Evolutionary conservation across 2,329 filamentous ascomycete genomes (phyloP), one percentile per base, ranked within the genome.

Genomic region (Apiospora pterosperma): DNA sequence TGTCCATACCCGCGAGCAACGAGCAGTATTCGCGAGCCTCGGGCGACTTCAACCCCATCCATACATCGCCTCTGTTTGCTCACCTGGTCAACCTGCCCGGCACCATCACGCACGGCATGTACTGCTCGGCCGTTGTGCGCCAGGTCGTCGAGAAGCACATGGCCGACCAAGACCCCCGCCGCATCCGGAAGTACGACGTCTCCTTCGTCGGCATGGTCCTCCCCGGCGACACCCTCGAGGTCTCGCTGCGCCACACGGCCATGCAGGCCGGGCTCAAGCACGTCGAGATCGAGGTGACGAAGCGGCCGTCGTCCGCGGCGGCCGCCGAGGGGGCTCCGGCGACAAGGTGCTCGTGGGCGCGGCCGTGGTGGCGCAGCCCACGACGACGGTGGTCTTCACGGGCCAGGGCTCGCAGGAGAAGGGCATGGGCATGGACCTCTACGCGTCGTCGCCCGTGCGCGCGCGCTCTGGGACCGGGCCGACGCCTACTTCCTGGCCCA

Each of bases 371-470:
- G 75, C 75, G 61, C 76, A 74, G 39, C 67, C 67, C 4, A 63
- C 63, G 3, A 77, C 78, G 3, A 74, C 76, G 1, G 77, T 76
- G 59, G 52, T 80, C 14, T 81, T 81, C 63, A 78, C 76, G 8
- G 79, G 79, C 1, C 79, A 81, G 64, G 79, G 79, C 6, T 76
- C 73, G 41, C 78, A 80, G 65, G 71, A 73, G 58, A 65, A 71
- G 19, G 71, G 69, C 11, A 81, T 81, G 79, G 79, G 79, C 1
- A 80, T 80, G 77, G 75, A 75, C n/a, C 67, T 81, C n/a, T 80
- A 80, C 60, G 72, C 68, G 14, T 67, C 65, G 1, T 75, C 71
- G 28, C 25, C 71, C 11, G 72, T 72, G 77, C 78, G 3, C 68
- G 68, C 39, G 65, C 64, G 5, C 67, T 79, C 5, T 80, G 78